Base-by-base conservation (phyloP, 2,329 filamentous ascomycete species). In the Cytospora chrysosperma region DNA sequence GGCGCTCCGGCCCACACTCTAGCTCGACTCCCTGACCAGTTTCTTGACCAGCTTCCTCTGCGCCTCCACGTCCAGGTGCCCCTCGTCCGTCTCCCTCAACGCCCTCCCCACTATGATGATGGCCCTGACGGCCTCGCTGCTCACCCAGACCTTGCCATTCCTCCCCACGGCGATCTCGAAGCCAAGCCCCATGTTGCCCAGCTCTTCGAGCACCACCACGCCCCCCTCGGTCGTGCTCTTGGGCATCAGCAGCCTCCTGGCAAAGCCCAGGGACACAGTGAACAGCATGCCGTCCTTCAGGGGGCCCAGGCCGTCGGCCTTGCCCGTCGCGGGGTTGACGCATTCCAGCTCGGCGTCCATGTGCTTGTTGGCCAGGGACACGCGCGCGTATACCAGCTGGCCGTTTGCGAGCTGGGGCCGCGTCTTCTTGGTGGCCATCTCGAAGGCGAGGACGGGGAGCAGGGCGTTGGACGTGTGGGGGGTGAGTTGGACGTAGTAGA, bases 111-210 rank as follows among this genome's bases (percentile, higher is more conserved):
- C 90, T 0, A 87, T 84, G 66, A 97, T 79, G 9, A 93, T 88
- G 34, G 87, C 88, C 77, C 85, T 89, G 43, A 89, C 78, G 66
- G 82, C 89, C 30, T 89, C 90, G 68, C 90, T 93, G 72, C 94
- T 88, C 17, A 98, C 90, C 93, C 95, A 98, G 26, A 98, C 85
- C 74, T 87, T 89, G 49, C 95, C 95, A 75, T 99, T 99, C 72
- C 92, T 86, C 21, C 95, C 95, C 10, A 97, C 91, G 0, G 94
- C 94, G 65, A 96, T 91, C 80, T 99, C 95, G 74, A 98, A 99
- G 24, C 90, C 88, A 17, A 97, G 77, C 60, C 92, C 94, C 63
- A 88, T 88, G 3, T 73, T 75, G 3, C 89, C 93, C 17, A 98
- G 78, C 72, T 92, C 90, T 67, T 96, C 91, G 62, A 98, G 76